Conservation (phyloP, 352 stramenopile genomes). For the Nothophytophthora sp. region DNA sequence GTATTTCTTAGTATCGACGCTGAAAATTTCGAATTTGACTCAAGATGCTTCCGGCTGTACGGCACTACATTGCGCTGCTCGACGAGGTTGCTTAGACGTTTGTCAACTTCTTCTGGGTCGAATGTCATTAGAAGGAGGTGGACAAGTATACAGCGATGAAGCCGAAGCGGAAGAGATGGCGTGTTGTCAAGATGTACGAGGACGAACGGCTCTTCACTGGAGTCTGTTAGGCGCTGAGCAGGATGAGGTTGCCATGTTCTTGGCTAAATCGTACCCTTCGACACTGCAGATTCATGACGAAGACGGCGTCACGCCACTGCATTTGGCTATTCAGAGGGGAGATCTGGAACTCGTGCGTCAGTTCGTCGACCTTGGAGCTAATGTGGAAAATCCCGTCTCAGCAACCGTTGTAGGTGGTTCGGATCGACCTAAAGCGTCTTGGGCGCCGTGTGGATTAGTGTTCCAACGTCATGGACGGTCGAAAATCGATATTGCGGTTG, state of each 20-base stretch:
- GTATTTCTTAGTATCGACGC: constrained; percentile 29
- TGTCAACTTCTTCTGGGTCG: constrained; percentile 43
- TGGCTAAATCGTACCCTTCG: constrained; percentile 26
- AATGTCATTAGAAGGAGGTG: not conserved
- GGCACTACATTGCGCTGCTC: constrained; percentile 54
- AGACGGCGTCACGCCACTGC: constrained; percentile 40
- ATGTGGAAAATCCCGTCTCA: no score
- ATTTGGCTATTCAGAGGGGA: constrained; percentile 45
- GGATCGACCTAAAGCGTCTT: constrained; percentile 40
- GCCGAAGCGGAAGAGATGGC: constrained; percentile 24
- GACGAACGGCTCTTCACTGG: constrained; percentile 59
- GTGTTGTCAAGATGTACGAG: constrained; percentile 35
- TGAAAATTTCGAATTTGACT: not conserved
- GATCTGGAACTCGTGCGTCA: constrained; percentile 32
- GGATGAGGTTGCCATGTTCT: constrained; percentile 22
- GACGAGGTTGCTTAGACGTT: constrained; percentile 36
- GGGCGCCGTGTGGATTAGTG: constrained; percentile 46
- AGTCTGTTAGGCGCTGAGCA: constrained; percentile 19
- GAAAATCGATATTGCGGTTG: not conserved
- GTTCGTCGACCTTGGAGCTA: constrained; percentile 48
- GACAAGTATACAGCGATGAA: not conserved
- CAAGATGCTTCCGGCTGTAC: constrained; percentile 46
- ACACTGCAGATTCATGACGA: constrained; percentile 42
- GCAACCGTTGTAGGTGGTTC: no score
- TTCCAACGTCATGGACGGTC: constrained; percentile 16